Conservation (phyloP, 768 basidiomycete species). For the Dacryopinax primogenitus region DNA sequence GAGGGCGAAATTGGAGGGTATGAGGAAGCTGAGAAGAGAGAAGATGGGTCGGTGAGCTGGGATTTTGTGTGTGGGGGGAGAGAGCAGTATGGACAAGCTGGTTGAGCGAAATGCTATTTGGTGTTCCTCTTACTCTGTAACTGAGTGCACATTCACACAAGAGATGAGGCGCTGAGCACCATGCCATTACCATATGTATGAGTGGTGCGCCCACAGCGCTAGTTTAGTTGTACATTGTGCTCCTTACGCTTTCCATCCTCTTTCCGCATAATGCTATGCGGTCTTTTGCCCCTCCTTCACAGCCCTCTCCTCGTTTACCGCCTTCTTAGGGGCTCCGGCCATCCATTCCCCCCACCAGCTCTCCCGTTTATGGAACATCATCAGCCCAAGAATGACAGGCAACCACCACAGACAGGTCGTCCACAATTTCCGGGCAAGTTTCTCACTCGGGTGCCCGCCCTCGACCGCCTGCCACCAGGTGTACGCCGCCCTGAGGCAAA, state of each 20-base stretch:
- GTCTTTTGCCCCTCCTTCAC: neutral
- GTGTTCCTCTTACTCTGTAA: too few relatives aligned
- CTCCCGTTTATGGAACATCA: constrained; percentile 91
- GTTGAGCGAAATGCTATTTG: too few relatives aligned
- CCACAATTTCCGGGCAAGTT: constrained; percentile 64
- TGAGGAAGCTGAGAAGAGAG: constrained; percentile 28
- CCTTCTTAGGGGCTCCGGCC: neutral
- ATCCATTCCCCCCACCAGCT: constrained; percentile 45
- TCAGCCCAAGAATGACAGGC: constrained; percentile 74
- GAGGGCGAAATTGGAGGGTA: constrained; percentile 50
- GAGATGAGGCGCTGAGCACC: too few relatives aligned
- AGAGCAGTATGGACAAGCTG: neutral
- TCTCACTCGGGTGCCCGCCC: constrained; percentile 31
- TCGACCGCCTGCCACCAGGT: constrained; percentile 16
- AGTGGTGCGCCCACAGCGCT: neutral
- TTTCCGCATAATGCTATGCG: neutral
- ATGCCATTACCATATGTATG: too few relatives aligned
- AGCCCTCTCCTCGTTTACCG: neutral
- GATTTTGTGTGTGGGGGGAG: too few relatives aligned
- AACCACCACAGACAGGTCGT: constrained; percentile 80
- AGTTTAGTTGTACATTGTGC: neutral
- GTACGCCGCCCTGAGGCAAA: constrained; percentile 58
- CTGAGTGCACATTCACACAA: too few relatives aligned
- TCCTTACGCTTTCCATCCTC: neutral
- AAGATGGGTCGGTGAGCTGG: neutral